A percentile compares a stretch with the other conserved stretches of the same genome.
Conservation (phyloP, 768 basidiomycete species). For the Leccinum arenicola region DNA sequence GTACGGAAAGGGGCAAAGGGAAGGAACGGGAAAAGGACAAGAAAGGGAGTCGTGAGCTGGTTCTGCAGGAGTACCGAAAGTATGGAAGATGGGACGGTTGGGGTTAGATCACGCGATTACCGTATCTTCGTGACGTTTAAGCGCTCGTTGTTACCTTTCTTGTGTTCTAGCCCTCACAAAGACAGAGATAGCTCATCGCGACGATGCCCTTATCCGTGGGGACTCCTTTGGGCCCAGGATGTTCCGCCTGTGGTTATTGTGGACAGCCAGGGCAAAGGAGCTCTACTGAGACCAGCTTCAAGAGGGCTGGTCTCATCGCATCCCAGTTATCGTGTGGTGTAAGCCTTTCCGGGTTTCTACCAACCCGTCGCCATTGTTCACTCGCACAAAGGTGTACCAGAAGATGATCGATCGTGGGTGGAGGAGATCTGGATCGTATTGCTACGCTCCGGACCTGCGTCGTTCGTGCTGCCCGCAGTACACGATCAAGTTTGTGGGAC, state of each 20-base stretch:
- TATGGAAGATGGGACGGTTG: constrained; percentile 92
- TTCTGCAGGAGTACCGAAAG: constrained; percentile 71
- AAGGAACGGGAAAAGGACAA: constrained; percentile 52
- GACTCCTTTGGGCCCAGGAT: constrained; percentile 23
- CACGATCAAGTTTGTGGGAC: constrained; percentile 71
- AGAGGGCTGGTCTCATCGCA: constrained; percentile 49
- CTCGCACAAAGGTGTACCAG: constrained; percentile 60
- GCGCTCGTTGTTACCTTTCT: neutral
- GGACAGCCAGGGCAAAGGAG: constrained; percentile 50
- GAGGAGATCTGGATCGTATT: constrained; percentile 79
- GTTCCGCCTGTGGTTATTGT: constrained; percentile 67
- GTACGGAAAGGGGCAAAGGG: constrained; percentile 49
- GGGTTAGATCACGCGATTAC: constrained; percentile 37
- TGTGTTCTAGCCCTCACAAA: neutral
- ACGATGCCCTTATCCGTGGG: constrained; percentile 29
- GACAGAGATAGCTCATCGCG: neutral
- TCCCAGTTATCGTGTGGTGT: constrained; percentile 54
- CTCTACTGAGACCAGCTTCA: constrained; percentile 38
- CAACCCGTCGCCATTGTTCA: neutral
- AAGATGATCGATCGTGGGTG: constrained; percentile 82
- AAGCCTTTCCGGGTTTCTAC: constrained; percentile 2
- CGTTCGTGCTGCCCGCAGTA: constrained; percentile 91
- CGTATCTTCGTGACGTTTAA: neutral
- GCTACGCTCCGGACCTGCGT: constrained; percentile 85
- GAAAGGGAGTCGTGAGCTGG: constrained; percentile 64